A percentile compares a stretch with the other conserved stretches of the same genome.
These are phyloP conservation scores for Chamaenerion angustifolium DNA, from an alignment of 345 rosid genomes.

Conservation along the genomic window DNA sequence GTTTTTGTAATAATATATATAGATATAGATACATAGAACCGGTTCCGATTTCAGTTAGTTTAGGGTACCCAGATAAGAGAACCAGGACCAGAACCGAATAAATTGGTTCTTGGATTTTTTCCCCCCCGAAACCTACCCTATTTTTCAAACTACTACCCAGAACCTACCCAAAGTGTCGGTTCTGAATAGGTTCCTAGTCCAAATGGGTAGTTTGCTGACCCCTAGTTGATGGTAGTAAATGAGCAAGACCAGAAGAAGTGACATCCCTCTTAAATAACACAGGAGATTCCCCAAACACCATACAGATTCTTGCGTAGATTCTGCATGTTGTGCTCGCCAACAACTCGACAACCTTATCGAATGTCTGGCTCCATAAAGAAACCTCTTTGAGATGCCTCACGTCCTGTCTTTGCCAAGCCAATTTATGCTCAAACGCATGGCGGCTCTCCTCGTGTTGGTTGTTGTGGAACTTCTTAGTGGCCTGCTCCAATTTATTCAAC, in stretches of 20 bases:
- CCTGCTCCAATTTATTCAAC: constrained; percentile 70
- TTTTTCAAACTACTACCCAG: too few species aligned
- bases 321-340: constrained; percentile 82
- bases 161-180: too few species aligned
- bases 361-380: constrained; percentile 81
- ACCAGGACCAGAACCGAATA: too few species aligned
- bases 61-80: too few species aligned
- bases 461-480: constrained; percentile 59
- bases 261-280: constrained; percentile 15
- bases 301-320: constrained; percentile 54
- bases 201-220: too few species aligned
- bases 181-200: too few species aligned
- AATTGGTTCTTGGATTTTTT: too few species aligned
- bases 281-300: constrained; percentile 48
- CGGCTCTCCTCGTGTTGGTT: constrained; percentile 76
- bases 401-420: constrained; percentile 92
- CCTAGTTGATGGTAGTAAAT: too few species aligned
- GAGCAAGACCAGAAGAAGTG: constrained; percentile 4
- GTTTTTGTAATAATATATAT: too few species aligned
- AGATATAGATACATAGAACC: too few species aligned
- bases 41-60: too few species aligned
- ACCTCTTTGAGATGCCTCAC: constrained; percentile 77
- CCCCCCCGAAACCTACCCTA: too few species aligned
- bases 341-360: constrained; percentile 83
- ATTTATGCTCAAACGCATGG: constrained; percentile 81